These are phyloP conservation scores for Aspergillus aculeatus DNA, from an alignment of 2,329 filamentous ascomycete species.

Conservation along the genomic window DNA sequence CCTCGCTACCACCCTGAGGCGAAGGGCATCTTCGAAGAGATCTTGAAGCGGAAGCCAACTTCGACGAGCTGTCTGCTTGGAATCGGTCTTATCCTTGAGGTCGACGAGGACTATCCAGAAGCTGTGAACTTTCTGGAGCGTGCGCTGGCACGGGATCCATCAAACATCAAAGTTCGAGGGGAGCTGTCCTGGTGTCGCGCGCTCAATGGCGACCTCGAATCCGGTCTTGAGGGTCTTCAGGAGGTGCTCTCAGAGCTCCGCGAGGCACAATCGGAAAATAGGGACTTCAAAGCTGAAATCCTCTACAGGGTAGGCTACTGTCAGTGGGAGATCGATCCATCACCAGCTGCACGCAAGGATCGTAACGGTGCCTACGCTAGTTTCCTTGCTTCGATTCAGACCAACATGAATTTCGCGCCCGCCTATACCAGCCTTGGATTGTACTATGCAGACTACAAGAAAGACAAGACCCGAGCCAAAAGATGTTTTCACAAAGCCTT, in stretches of 20 bases:
- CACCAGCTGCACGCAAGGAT: constrained; percentile 71
- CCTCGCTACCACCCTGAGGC: constrained; percentile 88
- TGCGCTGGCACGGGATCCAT: constrained; percentile 69
- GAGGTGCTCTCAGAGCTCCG: constrained; percentile 66
- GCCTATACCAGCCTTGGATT: constrained; percentile 88
- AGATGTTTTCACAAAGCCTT: constrained; percentile 96
- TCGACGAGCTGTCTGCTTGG: constrained; percentile 84
- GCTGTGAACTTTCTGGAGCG: constrained; percentile 78
- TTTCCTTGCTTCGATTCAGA: constrained; percentile 81
- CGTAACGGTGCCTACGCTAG: constrained; percentile 78
- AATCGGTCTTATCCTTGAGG: constrained; percentile 86
- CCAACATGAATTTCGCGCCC: constrained; percentile 82
- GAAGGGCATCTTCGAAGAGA: constrained; percentile 77
- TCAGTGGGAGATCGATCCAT: constrained; percentile 78
- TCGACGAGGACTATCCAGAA: constrained; percentile 82
- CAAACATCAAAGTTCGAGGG: constrained; percentile 74
- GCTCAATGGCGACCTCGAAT: constrained; percentile 70
- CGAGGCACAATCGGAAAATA: constrained; percentile 57
- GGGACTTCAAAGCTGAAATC: constrained; percentile 77
- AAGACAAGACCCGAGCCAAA: constrained; percentile 80
- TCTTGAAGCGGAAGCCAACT: constrained; percentile 71
- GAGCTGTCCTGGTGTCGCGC: constrained; percentile 93
- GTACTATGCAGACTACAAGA: constrained; percentile 88
- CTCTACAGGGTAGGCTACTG: constrained; percentile 85
- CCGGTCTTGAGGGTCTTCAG: constrained; percentile 68